phyloP scores from a whole-genome alignment of 352 stramenopile species.

The Plasmopara muralis region DNA sequence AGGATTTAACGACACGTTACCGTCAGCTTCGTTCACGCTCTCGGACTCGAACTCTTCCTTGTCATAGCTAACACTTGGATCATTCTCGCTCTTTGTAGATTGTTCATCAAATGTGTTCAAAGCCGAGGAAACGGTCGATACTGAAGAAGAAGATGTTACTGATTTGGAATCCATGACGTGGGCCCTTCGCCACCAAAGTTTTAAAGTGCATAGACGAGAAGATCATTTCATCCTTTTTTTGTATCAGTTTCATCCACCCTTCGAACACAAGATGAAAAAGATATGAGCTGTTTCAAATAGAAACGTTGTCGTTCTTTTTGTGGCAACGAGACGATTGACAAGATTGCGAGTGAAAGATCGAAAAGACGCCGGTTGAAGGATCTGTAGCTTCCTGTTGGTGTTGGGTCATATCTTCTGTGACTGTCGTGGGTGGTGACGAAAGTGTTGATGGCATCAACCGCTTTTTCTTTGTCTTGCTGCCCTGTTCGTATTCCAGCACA shows the following conservation, averaged over 20 bases:
- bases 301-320: background rate
- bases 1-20: background rate
- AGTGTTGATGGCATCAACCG: background rate
- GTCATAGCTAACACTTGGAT: conserved; percentile 3
- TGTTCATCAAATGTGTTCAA: conserved; percentile 1
- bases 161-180: conserved; percentile 6
- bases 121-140: conserved; percentile 8
- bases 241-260: background rate
- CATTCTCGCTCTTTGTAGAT: background rate
- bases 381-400: background rate
- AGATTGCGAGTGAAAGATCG: conserved; percentile 19
- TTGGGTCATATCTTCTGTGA: background rate
- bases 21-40: background rate
- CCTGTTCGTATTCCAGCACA: background rate
- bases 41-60: conserved; percentile 17
- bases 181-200: background rate
- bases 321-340: too few species aligned
- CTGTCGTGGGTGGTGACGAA: background rate
- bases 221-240: conserved; percentile 11
- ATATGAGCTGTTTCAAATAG: too few species aligned
- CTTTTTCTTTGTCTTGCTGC: background rate
- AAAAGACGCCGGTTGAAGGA: conserved; percentile 10
- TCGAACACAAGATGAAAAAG: too few species aligned
- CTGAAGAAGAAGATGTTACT: conserved; percentile 3
- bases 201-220: background rate